Base-by-base conservation (phyloP, 371 early-diverging fungal species). In the Apophysomyces ossiformis region DNA sequence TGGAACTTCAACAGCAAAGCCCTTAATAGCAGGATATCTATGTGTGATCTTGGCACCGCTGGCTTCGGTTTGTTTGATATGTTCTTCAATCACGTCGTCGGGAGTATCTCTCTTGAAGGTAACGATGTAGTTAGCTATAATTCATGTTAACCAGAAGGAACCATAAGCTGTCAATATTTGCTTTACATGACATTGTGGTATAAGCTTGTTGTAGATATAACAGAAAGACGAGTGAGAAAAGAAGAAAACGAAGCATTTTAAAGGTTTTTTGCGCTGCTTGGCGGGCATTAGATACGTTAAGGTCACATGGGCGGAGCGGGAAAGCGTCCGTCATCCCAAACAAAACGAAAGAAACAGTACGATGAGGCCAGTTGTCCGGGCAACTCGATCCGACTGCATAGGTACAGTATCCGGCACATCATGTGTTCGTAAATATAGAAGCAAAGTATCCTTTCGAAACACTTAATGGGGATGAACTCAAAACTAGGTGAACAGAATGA, bases 1-100 rank as follows among this genome's bases (percentile, higher is more conserved):
- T 12, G 86, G 86, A 13, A 87, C 69, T 46, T 73, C 60, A 43
- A 85, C 86, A 15, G 85, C 61, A 72, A 81, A 81, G 43, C 81
- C 84, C 60, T 73, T 72, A 62, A 81, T 69, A 35, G 76, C 74
- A 57, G 72, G 71, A 61, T 81, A 81, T 63, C 71, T 64, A 61
- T 81, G 77, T 8, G 56, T 69, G 59, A 84, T 67, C 1, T n/a
- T 69, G 37, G 66, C 69, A 54, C 87, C 87, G 21, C 74, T 57
- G 7, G 70, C 50, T 64, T 82, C 69, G 36, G 74, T 69, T 15
- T 78, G 66, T 45, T 73, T 63, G 43, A 69, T 67, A 12, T 85
- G 72, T 36, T 62, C 18, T 0, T 85, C 79, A 44, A 87, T 81
- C 36, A 81, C 77, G 0, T 64, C 61, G 11, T 69, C 61, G 16